Evolutionary conservation across 306 rosid species (phyloP), one percentile per base, ranked within the genome.

Genomic region (Acmispon strigosus): DNA sequence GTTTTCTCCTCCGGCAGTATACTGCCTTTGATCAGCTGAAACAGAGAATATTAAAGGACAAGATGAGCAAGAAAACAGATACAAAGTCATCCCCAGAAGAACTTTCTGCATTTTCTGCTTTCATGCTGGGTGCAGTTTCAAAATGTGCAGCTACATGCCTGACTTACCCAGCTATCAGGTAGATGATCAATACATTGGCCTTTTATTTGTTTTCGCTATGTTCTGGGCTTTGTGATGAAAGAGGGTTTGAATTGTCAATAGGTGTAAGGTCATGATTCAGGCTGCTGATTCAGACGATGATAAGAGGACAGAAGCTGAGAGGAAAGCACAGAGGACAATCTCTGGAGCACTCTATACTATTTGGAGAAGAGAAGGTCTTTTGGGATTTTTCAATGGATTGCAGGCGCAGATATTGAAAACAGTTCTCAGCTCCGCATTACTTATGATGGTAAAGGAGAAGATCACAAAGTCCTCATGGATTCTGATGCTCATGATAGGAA

Each of bases 111-210:
- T 76, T 83, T 78, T 78, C 81, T 74, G 98, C 97, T 77, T 93
- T 93, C 63, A 13, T 86, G 63, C 77, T 93, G 27, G 98, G 97
- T 65, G 98, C 98, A 22, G 84, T 89, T 78, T 87, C 98, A 61
- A 93, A 93, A 83, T 90, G 98, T 70, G 88, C 85, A 4, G 97
- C 98, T 13, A 87, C 98, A 12, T 71, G 88, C 88, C 74, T 93
- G 82, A 93, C 98, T 59, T 93, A 93, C 92, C 98, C 98, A 15
- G 97, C 98, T 47, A 88, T 93, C 89, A 93, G 97, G 98, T 93
- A 64, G 61, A 72, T 63, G 18, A n/a, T 76, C 70, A 45, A 69
- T 27, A 27, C 32, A 63, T 57, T 36, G 34, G 22, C 41, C 19
- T 20, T 72, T 68, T 76, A 54, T 44, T 59, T 74, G 62, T 20